Evolutionary conservation across 345 rosid species (phyloP).

Genomic region (Euphorbia pulcherrima): DNA sequence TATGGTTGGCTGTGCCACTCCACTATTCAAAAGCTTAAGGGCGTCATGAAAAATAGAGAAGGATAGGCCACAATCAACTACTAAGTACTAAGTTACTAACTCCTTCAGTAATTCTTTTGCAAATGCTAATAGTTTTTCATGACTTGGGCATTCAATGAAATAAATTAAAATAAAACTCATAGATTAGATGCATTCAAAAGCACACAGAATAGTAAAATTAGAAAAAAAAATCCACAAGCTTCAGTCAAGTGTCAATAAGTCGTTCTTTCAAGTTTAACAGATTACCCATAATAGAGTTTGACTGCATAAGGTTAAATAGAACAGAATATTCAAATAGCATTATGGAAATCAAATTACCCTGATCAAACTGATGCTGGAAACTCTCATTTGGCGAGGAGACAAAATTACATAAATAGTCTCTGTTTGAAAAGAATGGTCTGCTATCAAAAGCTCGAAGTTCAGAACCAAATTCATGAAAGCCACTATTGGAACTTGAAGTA

Average conservation of each 20-base stretch:
- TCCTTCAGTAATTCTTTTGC: not conserved
- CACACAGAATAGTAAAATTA: not conserved
- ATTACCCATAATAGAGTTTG: not conserved
- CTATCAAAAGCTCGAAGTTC: constrained; percentile 21
- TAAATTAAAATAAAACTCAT: not conserved
- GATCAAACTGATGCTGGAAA: constrained; percentile 9
- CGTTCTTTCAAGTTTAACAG: not conserved
- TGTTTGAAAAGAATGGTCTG: constrained; percentile 12
- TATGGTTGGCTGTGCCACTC: not conserved
- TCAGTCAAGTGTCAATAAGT: not conserved
- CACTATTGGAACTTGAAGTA: constrained; percentile 15
- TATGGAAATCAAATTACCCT: constrained; percentile 7
- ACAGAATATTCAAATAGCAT: not conserved
- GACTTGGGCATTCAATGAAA: not conserved
- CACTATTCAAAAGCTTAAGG: not conserved
- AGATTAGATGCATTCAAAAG: not conserved
- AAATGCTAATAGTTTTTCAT: not conserved
- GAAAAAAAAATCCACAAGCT: not conserved
- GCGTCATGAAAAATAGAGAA: not conserved
- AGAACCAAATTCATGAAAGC: constrained; percentile 14
- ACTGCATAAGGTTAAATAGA: not conserved
- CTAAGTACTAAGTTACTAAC: not conserved
- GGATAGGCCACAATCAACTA: not conserved
- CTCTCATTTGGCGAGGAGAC: constrained; percentile 20
- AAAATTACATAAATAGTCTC: constrained; percentile 4